Percentiles rank a stretch among this genome's conserved stretches.
These are phyloP conservation scores for Ogataea zsoltii DNA, from an alignment of 805 yeast genomes.

Conservation along the genomic window DNA sequence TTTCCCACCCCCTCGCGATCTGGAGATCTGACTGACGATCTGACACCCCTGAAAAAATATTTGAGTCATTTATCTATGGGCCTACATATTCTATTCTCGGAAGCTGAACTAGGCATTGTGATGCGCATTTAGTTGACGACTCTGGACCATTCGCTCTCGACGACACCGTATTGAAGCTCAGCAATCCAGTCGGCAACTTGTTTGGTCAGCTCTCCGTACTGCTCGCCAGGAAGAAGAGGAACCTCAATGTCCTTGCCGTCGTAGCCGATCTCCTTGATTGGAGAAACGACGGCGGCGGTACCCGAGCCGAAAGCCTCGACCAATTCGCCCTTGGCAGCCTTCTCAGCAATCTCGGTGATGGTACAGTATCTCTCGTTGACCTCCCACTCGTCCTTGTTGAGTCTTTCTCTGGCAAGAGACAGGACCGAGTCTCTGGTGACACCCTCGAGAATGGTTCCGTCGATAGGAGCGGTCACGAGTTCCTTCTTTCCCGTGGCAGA, in stretches of 20 bases:
- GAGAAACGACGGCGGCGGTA: slow-evolving; percentile 96
- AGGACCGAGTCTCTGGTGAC: slow-evolving; percentile 91
- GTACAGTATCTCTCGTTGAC: slow-evolving; percentile 82
- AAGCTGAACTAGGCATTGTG: neutral
- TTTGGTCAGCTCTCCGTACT: slow-evolving; percentile 76
- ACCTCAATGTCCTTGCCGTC: slow-evolving; percentile 69
- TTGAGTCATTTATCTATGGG: neutral
- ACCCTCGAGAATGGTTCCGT: slow-evolving; percentile 96
- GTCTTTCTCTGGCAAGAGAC: slow-evolving; percentile 70
- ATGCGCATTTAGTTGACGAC: slow-evolving; percentile 23
- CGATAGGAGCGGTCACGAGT: slow-evolving; percentile 93
- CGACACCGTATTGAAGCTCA: slow-evolving; percentile 87
- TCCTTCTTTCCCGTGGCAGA: slow-evolving; percentile 80
- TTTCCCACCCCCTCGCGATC: neutral
- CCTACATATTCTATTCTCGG: no score
- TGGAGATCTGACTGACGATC: no score
- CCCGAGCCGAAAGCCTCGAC: slow-evolving; percentile 97
- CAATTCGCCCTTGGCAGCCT: slow-evolving; percentile 76
- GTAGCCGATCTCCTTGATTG: slow-evolving; percentile 86
- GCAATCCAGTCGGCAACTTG: slow-evolving; percentile 82
- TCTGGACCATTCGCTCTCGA: slow-evolving; percentile 59
- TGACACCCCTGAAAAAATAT: neutral
- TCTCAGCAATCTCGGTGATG: slow-evolving; percentile 76
- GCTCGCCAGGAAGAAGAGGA: slow-evolving; percentile 79
- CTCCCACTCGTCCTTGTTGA: slow-evolving; percentile 77